These are phyloP conservation scores for Hydnum rufescens DNA, from an alignment of 768 basidiomycete species.

Conservation along the genomic window DNA sequence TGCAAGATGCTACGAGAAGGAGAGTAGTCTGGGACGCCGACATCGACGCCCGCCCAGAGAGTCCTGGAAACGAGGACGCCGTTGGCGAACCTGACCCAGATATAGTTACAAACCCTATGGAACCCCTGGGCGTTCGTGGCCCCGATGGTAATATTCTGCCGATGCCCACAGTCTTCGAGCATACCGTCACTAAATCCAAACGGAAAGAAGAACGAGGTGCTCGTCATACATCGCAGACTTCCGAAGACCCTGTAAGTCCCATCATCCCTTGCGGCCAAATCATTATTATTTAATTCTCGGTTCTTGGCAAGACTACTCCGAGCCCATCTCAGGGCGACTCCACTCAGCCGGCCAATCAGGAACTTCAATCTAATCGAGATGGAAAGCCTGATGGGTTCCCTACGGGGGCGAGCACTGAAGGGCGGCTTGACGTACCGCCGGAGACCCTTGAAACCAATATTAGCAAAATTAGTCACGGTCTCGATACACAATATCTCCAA, in stretches of 20 bases:
- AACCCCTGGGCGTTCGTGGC: not conserved
- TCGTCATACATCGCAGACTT: not conserved
- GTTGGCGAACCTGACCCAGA: not conserved
- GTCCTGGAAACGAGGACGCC: not conserved
- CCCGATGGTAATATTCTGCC: not conserved
- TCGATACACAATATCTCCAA: not conserved
- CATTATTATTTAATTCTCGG: not conserved
- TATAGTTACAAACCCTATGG: not conserved
- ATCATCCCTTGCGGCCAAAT: not conserved
- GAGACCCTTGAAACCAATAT: not conserved
- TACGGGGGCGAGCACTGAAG: too few species aligned
- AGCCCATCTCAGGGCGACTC: not conserved
- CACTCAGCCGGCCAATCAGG: not conserved
- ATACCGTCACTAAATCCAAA: not conserved
- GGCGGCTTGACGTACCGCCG: not conserved
- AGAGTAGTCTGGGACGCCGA: constrained; percentile 50
- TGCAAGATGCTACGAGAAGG: constrained; percentile 38
- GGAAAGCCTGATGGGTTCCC: too few species aligned
- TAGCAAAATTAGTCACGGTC: not conserved
- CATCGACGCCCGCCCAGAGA: not conserved
- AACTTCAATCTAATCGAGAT: not conserved
- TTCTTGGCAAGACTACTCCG: not conserved
- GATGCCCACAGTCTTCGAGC: not conserved
- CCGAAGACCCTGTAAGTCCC: not conserved
- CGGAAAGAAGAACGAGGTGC: not conserved